These are phyloP conservation scores for Claviceps purpurea DNA, from an alignment of 2,329 filamentous ascomycete species.

Conservation along the genomic window DNA sequence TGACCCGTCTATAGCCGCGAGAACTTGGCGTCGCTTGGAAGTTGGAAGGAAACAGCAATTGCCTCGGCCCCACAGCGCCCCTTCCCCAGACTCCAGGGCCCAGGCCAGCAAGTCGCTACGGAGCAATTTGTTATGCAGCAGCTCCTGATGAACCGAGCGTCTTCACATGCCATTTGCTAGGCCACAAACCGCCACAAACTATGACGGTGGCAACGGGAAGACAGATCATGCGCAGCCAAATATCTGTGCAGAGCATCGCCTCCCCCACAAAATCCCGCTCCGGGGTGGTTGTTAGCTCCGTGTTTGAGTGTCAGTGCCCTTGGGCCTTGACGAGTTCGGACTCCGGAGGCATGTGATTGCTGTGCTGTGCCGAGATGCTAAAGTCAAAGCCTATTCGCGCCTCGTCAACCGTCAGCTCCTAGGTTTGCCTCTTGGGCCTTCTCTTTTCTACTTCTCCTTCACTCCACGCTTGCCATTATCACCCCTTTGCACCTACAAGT, in stretches of 20 bases:
- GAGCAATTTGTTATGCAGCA: no score
- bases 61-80: background rate
- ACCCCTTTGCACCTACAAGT: background rate
- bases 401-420: background rate
- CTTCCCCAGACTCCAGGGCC: no score
- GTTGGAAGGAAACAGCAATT: background rate
- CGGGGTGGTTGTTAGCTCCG: background rate
- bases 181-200: no score
- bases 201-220: no score
- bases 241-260: background rate
- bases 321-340: no score
- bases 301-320: background rate
- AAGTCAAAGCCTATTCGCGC: background rate
- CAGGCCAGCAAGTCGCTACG: no score
- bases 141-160: background rate
- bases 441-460: background rate
- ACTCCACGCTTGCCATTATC: background rate
- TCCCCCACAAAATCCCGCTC: background rate
- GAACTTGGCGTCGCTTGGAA: background rate
- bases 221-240: no score
- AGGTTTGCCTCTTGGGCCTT: background rate
- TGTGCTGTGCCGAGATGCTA: background rate
- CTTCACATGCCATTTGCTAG: background rate
- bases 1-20: background rate
- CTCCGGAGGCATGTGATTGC: background rate